Evolutionary conservation across 2,329 filamentous ascomycete species (phyloP).

Genomic region (Botrytis aclada): DNA sequence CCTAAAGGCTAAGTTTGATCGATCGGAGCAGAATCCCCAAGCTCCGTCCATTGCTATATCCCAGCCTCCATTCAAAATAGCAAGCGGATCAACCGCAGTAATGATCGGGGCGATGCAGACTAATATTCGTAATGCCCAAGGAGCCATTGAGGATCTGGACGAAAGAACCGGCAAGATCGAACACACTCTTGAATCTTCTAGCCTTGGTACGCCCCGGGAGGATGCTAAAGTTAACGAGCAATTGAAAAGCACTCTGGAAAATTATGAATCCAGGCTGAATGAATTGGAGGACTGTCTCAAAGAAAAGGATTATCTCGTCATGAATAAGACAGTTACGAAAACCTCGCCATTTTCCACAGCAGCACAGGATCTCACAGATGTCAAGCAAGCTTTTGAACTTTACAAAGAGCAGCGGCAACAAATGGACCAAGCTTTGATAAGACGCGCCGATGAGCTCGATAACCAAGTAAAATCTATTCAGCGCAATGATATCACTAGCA

Average conservation of each 20-base stretch:
- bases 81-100: neutral
- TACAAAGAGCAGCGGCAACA: neutral
- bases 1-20: neutral
- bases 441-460: neutral
- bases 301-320: neutral
- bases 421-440: neutral
- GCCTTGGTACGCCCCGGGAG: neutral
- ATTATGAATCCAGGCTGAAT: neutral
- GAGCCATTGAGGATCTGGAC: neutral
- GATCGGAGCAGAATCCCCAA: neutral
- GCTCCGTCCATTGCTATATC: neutral
- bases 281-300: slow-evolving; percentile 2
- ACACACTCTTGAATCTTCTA: neutral
- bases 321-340: neutral
- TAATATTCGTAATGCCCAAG: neutral
- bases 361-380: neutral
- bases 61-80: neutral
- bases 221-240: neutral
- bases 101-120: slow-evolving; percentile 1
- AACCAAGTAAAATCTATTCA: neutral
- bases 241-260: neutral
- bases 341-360: slow-evolving; percentile 5
- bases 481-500: no score
- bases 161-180: neutral
- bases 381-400: slow-evolving; percentile 1